These are phyloP conservation scores for Calocybe gambosa DNA, from an alignment of 1,284 basidiomycete species.

Conservation along the genomic window DNA sequence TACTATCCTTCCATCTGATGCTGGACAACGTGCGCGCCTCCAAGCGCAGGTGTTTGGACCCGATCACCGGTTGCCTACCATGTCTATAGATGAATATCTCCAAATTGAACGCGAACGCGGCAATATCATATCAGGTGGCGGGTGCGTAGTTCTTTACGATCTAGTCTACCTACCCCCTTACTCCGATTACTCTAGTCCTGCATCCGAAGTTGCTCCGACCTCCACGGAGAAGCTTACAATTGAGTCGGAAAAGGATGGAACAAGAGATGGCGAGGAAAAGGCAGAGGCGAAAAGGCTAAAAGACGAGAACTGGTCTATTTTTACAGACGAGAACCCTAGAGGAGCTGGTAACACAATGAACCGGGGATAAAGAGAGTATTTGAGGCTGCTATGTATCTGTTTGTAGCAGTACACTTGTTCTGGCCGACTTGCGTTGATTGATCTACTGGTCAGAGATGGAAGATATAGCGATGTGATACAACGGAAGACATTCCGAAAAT, in stretches of 20 bases:
- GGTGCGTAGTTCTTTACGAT: constrained; percentile 44
- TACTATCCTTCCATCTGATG: constrained; percentile 78
- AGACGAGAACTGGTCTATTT: constrained; percentile 85
- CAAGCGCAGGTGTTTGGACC: constrained; percentile 82
- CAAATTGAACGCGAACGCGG: constrained; percentile 80
- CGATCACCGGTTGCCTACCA: constrained; percentile 86
- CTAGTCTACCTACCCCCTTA: constrained; percentile 8
- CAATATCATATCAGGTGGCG: constrained; percentile 83
- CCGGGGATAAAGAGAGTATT: constrained; percentile 50
- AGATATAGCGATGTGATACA: background rate
- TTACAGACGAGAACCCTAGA: constrained; percentile 72
- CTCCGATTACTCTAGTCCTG: constrained; percentile 42
- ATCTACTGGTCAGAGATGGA: background rate
- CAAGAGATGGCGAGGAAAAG: constrained; percentile 61
- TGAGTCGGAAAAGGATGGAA: constrained; percentile 83
- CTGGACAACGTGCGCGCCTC: constrained; percentile 62
- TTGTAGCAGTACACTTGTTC: background rate
- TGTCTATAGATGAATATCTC: constrained; percentile 95
- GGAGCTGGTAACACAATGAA: constrained; percentile 96
- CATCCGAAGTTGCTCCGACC: constrained; percentile 62
- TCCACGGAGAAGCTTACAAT: constrained; percentile 72
- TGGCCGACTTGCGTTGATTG: background rate
- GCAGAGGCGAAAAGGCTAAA: constrained; percentile 74
- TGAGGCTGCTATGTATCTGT: background rate
- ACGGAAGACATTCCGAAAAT: background rate